phyloP scores from a whole-genome alignment of 805 yeast genomes.

The Nakazawaea peltata region DNA sequence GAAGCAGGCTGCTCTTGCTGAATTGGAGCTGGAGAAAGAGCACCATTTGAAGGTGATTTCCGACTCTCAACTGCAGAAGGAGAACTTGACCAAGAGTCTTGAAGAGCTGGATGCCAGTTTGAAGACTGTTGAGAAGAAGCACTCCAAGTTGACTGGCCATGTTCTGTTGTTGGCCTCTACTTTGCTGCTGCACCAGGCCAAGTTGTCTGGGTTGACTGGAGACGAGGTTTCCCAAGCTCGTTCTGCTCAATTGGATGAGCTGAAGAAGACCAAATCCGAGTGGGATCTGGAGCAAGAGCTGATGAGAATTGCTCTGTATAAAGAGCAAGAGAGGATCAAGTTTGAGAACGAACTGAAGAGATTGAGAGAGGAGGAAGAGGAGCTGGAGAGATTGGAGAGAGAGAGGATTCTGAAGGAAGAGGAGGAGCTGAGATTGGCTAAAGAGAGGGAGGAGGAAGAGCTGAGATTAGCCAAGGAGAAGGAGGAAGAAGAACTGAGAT shows the following conservation, averaged over 20 bases:
- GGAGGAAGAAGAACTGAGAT: constrained; percentile 15
- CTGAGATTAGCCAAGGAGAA: constrained; percentile 15
- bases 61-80: constrained; percentile 23
- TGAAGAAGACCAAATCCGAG: constrained; percentile 27
- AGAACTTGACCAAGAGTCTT: constrained; percentile 31
- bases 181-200: constrained; percentile 36
- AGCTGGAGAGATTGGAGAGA: constrained; percentile 25
- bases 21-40: constrained; percentile 31
- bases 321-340: constrained; percentile 35
- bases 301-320: constrained; percentile 35
- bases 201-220: constrained; percentile 26
- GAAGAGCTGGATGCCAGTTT: constrained; percentile 25
- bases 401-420: constrained; percentile 18
- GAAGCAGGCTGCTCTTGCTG: constrained; percentile 23
- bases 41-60: constrained; percentile 25
- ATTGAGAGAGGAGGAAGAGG: constrained; percentile 32
- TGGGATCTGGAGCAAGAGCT: constrained; percentile 40
- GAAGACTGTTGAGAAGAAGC: constrained; percentile 28
- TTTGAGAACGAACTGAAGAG: constrained; percentile 30
- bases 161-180: constrained; percentile 33
- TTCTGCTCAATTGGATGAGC: constrained; percentile 28
- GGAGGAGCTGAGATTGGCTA: constrained; percentile 16
- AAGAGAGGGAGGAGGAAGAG: constrained; percentile 13
- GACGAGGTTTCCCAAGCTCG: constrained; percentile 30
- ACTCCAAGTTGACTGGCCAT: constrained; percentile 31